Percentiles rank a stretch among this genome's conserved stretches.
These are phyloP conservation scores for Hyphodiscus hymeniophilus DNA, from an alignment of 495 filamentous ascomycete genomes.

Conservation along the genomic window DNA sequence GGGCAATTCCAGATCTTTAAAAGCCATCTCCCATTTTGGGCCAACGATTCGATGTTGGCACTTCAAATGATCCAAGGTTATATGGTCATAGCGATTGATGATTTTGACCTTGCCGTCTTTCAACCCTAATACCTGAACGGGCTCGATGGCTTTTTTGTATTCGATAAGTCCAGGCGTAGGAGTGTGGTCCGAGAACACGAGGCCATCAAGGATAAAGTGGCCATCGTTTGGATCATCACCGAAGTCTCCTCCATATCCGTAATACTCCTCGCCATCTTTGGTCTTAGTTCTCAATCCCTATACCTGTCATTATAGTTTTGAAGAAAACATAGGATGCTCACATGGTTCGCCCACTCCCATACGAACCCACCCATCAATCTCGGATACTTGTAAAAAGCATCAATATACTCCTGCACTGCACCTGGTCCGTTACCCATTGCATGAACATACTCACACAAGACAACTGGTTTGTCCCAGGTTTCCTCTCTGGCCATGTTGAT, in stretches of 20 bases:
- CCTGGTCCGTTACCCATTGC: slow-evolving; percentile 75
- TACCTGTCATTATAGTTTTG: neutral
- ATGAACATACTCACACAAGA: slow-evolving; percentile 64
- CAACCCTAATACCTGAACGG: slow-evolving; percentile 38
- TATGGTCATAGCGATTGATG: slow-evolving; percentile 46
- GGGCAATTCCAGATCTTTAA: slow-evolving; percentile 28
- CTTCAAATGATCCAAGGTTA: slow-evolving; percentile 39
- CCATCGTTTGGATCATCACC: slow-evolving; percentile 61
- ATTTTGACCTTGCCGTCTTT: slow-evolving; percentile 27
- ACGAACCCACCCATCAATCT: slow-evolving; percentile 63
- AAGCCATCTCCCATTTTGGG: slow-evolving; percentile 24
- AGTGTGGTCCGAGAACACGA: slow-evolving; percentile 50
- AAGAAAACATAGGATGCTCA: neutral
- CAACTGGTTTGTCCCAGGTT: slow-evolving; percentile 44
- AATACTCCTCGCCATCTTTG: slow-evolving; percentile 47
- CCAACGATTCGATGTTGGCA: slow-evolving; percentile 37
- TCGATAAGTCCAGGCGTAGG: slow-evolving; percentile 54
- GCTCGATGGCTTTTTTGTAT: slow-evolving; percentile 58
- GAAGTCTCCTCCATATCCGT: slow-evolving; percentile 68
- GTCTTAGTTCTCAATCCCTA: slow-evolving; percentile 47
- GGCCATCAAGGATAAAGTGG: slow-evolving; percentile 62
- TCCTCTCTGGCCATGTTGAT: slow-evolving; percentile 28
- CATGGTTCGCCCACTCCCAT: slow-evolving; percentile 73
- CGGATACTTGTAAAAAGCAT: slow-evolving; percentile 54
- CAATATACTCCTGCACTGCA: slow-evolving; percentile 57